phyloP scores from a whole-genome alignment of 345 rosid species.

The Balakata baccata region DNA sequence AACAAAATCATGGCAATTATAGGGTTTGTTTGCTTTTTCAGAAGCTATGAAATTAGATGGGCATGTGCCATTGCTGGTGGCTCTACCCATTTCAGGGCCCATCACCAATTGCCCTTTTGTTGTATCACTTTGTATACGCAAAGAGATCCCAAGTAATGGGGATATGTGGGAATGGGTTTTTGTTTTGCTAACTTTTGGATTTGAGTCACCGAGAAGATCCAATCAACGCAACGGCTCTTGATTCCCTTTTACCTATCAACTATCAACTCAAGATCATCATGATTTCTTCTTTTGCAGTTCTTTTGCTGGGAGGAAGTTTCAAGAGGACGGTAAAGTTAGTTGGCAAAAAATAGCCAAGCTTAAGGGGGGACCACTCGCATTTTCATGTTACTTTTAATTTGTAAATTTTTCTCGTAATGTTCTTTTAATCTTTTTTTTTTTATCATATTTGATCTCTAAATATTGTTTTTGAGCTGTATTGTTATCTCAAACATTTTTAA shows the following conservation, averaged over 20 bases:
- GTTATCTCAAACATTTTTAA: too few species aligned
- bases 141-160: constrained; percentile 7
- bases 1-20: constrained; percentile 32
- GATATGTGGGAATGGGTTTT: background rate
- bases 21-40: constrained; percentile 4
- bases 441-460: too few species aligned
- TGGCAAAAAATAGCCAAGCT: background rate
- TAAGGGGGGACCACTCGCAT: background rate
- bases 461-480: too few species aligned
- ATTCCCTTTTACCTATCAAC: constrained; percentile 9
- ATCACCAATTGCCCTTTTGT: background rate
- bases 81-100: constrained; percentile 10
- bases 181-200: constrained; percentile 16
- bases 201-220: constrained; percentile 19
- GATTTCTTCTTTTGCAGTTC: constrained; percentile 7
- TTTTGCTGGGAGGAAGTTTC: background rate
- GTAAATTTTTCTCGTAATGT: too few species aligned
- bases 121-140: background rate
- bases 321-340: background rate
- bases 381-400: too few species aligned
- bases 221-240: background rate
- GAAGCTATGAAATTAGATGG: background rate
- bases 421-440: too few species aligned
- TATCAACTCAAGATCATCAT: background rate
- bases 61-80: constrained; percentile 18